These are phyloP conservation scores for Naganishia antarctica DNA, from an alignment of 768 basidiomycete species.

Conservation along the genomic window DNA sequence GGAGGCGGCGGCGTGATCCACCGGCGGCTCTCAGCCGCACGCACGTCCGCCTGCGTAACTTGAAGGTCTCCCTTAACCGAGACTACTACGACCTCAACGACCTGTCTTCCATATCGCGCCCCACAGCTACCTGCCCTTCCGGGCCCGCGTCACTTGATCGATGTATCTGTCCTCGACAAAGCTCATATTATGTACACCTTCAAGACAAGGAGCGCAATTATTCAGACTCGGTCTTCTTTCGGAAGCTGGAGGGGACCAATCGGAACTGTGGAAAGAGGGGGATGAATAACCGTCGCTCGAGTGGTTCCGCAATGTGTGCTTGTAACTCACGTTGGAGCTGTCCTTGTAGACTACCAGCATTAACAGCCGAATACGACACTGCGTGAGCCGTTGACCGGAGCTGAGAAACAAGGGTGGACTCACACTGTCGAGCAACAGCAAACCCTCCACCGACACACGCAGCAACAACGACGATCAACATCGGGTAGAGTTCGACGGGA, in stretches of 20 bases:
- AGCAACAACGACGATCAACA: slow-evolving; percentile 44
- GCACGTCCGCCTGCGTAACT: too few species aligned
- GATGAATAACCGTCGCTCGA: not conserved
- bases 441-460: slow-evolving; percentile 42
- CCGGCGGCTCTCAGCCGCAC: too few species aligned
- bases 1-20: too few species aligned
- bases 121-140: not conserved
- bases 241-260: slow-evolving; percentile 30
- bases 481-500: slow-evolving; percentile 49
- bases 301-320: too few species aligned
- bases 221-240: slow-evolving; percentile 25
- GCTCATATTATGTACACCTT: slow-evolving; percentile 7
- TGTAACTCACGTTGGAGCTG: slow-evolving; percentile 36
- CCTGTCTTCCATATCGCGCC: too few species aligned
- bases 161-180: not conserved
- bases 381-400: not conserved
- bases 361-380: not conserved
- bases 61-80: too few species aligned
- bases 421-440: slow-evolving; percentile 33
- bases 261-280: slow-evolving; percentile 31
- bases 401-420: slow-evolving; percentile 17
- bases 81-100: too few species aligned
- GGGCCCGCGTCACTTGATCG: not conserved
- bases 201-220: not conserved
- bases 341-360: slow-evolving; percentile 37